Evolutionary conservation across 2,329 filamentous ascomycete genomes (phyloP), one percentile per base, ranked within the genome.

Genomic region (Aspergillus nomiae): DNA sequence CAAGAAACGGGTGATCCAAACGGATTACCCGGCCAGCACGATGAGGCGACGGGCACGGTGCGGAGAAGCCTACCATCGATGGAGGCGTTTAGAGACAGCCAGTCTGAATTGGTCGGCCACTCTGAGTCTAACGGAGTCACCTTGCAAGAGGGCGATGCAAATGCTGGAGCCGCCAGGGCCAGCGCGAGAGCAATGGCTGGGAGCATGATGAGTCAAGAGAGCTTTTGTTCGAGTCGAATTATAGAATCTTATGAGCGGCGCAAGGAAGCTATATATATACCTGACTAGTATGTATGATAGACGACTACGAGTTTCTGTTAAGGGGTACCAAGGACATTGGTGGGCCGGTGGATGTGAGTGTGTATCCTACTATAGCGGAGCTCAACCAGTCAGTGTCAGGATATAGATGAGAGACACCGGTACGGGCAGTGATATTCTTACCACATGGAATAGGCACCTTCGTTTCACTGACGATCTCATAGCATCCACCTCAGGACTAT

Each of bases 1-100:
- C 76, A 78, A 7, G 67, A 61, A 3, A 68, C 34, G 1, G 67
- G 5, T 5, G 74, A 75, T 1, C 59, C 24, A 41, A 75, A 76
- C 2, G 70, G 67, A 28, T 73, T 74, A 6, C 65, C 69, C 3
- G 67, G 32, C 56, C 71, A 78, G 63, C 75, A 77, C 1, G 73
- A 74, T 0, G 74, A 75, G 2, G 72, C 73, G 8, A 70, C 68
- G 0, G 74, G 73, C 4, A 60, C 38, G 0, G 73, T 73, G 21
- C 54, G 56, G 8, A 76, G 58, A 2, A 77, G 69, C 1, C 45
- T n/a, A 5, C 67, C 69, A 32, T 63, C 24, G 32, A 74, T 67
- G 1, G 68, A 63, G 6, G 36, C 38, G 46, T 74, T 74, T 0
- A 74, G 63, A 6, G 66, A 32, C 0, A 10, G 8, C 70, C 71